phyloP scores from a whole-genome alignment of 805 yeast genomes.

The Candida qinlingensis region DNA sequence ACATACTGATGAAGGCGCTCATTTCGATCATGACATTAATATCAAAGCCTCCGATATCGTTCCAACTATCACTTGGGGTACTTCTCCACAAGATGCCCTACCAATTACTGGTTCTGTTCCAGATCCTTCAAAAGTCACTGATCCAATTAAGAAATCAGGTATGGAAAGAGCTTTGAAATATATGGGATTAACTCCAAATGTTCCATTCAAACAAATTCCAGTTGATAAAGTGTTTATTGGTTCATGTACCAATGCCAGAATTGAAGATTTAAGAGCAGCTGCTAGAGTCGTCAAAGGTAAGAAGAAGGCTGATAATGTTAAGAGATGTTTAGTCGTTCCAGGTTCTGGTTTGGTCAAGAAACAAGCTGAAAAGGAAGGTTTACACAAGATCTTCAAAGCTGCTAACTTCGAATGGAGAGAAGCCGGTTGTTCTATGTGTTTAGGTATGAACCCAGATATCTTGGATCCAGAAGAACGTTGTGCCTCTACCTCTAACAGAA shows the following conservation, averaged over 20 bases:
- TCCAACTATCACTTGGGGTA: constrained; percentile 99
- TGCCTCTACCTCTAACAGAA: constrained; percentile 98
- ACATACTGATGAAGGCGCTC: constrained; percentile 84
- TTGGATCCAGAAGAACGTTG: constrained; percentile 93
- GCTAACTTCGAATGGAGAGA: constrained; percentile 99
- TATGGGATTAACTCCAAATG: constrained; percentile 86
- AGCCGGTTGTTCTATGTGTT: constrained; percentile 99
- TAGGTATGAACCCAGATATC: constrained; percentile 99
- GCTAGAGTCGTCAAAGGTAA: constrained; percentile 90
- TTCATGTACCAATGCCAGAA: constrained; percentile 95
- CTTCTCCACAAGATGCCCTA: constrained; percentile 97
- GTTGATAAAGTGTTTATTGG: constrained; percentile 97
- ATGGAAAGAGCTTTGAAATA: constrained; percentile 89
- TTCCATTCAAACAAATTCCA: constrained; percentile 65
- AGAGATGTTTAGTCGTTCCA: constrained; percentile 87
- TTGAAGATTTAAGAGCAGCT: constrained; percentile 94
- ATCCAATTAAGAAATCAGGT: constrained; percentile 72
- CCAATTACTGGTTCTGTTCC: constrained; percentile 91
- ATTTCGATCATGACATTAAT: constrained; percentile 76
- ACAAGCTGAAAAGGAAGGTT: constrained; percentile 93
- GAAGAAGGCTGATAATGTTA: constrained; percentile 76
- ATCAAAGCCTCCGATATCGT: constrained; percentile 81
- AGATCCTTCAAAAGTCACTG: constrained; percentile 70
- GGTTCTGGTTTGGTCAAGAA: constrained; percentile 94
- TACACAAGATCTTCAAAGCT: constrained; percentile 80